Conservation (phyloP, 352 stramenopile species). For the Phytophthora cryptogea region DNA sequence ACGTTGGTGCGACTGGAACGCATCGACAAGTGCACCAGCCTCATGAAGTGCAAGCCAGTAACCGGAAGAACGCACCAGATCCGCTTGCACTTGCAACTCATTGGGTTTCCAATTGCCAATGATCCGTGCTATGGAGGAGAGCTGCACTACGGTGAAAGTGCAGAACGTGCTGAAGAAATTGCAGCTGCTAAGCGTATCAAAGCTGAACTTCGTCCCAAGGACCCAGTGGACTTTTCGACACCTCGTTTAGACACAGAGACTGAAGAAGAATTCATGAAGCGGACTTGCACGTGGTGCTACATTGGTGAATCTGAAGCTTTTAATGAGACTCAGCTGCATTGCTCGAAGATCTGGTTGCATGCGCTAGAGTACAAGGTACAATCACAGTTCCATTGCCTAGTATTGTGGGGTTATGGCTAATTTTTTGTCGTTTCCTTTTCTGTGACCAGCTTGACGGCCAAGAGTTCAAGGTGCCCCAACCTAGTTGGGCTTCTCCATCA, state of each 20-base stretch:
- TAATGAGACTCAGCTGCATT: conserved; percentile 87
- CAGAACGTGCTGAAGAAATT: conserved; percentile 50
- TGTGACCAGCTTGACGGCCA: conserved; percentile 64
- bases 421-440: conserved; percentile 8
- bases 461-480: conserved; percentile 61
- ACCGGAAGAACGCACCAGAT: conserved; percentile 98
- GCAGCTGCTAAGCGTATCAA: conserved; percentile 44
- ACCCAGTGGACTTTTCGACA: conserved; percentile 58
- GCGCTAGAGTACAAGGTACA: conserved; percentile 87
- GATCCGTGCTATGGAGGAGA: conserved; percentile 97
- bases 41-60: conserved; percentile 93
- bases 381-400: background rate
- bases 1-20: conserved; percentile 74
- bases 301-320: conserved; percentile 68
- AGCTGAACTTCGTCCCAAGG: conserved; percentile 36
- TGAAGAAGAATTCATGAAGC: conserved; percentile 74
- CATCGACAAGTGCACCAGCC: conserved; percentile 67
- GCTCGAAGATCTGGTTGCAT: conserved; percentile 87
- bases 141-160: conserved; percentile 88
- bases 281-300: conserved; percentile 81
- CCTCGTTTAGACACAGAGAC: conserved; percentile 60
- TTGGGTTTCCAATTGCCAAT: conserved; percentile 95
- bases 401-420: conserved; percentile 7
- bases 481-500: conserved; percentile 58
- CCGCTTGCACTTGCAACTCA: conserved; percentile 94